phyloP scores from a whole-genome alignment of 495 filamentous ascomycete species.

The Rhizodiscina lignyota region DNA sequence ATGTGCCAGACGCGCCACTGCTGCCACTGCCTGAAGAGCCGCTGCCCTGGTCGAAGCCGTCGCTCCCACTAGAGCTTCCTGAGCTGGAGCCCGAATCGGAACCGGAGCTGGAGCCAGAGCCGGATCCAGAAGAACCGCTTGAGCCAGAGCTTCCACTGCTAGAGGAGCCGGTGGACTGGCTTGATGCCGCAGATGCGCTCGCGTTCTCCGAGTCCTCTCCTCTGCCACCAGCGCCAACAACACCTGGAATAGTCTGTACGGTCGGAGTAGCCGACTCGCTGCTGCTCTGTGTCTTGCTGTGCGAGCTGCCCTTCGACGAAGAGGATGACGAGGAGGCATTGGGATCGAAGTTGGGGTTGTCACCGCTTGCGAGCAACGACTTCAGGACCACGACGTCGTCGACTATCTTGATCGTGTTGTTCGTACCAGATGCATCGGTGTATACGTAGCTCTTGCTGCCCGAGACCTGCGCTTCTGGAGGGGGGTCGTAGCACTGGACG shows the following conservation, averaged over 20 bases:
- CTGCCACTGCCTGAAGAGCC: too few species aligned
- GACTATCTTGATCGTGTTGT: conserved; percentile 59
- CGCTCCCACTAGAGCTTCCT: too few species aligned
- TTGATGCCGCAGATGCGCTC: not conserved
- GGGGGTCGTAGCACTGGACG: conserved; percentile 71
- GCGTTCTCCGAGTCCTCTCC: conserved; percentile 7
- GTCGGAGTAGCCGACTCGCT: conserved; percentile 3
- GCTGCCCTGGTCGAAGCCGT: too few species aligned
- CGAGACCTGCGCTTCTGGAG: conserved; percentile 38
- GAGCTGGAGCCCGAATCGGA: not conserved
- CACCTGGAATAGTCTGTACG: conserved; percentile 20
- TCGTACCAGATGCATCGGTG: conserved; percentile 43
- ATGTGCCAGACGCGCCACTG: too few species aligned
- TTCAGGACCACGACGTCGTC: conserved; percentile 62
- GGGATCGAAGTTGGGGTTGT: conserved; percentile 15
- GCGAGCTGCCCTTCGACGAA: conserved; percentile 1
- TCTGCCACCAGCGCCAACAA: conserved; percentile 14
- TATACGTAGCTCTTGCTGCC: conserved; percentile 62
- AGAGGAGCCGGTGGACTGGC: not conserved
- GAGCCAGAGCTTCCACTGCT: not conserved
- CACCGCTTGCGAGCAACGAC: conserved; percentile 60
- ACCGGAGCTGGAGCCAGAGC: conserved; percentile 1
- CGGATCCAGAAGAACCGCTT: not conserved
- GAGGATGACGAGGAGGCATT: conserved; percentile 7
- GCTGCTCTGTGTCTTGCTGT: conserved; percentile 1